Base-by-base conservation (phyloP, 768 basidiomycete genomes). In the Calocybe gangraenosa region DNA sequence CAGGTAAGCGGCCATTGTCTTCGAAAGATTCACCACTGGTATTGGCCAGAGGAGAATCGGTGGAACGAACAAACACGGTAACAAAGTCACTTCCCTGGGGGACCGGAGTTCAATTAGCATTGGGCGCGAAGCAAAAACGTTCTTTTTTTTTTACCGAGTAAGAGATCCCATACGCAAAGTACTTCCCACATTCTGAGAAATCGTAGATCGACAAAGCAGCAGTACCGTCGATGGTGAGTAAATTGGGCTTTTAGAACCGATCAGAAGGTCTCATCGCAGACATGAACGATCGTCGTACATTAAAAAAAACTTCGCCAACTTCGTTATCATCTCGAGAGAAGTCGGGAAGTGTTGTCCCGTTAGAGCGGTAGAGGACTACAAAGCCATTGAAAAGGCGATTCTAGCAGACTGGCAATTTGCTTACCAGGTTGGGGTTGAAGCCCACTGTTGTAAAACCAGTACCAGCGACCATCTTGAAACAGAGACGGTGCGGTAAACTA, bases 381-480 rank as follows among this genome's bases (percentile, higher is more conserved):
- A 21, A 47, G 30, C 31, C 39, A 32, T 11, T 7, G 14, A n/a
- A 6, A 6, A n/a, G 34, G 34, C 34, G 7, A 5, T 5, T n/a
- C 34, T 6, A 35, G 5, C 6, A 7, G 34, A 28, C 25, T 28
- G 23, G 18, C 37, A 54, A 31, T 19, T 67, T 65, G 66, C 42
- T 58, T 48, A 73, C 72, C 64, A 44, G 76, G 69, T 57, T 89
- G 87, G 1, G 83, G 71, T 50, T 88, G 81, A 20, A 91, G 73
- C 22, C 88, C 89, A 42, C 76, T 81, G 64, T 92, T 90, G 57
- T 83, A 76, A 56, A 74, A 77, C 85, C 87, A 88, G 55, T 92
- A 92, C 82, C 86, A 92, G 39, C 74, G 75, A 13, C 73, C 75
- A 54, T 90, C 86, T 11, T 80, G 69, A 49, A 78, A 76, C 42